Evolutionary conservation across 495 filamentous ascomycete genomes (phyloP).

Genomic region (Neurospora cerealis): DNA sequence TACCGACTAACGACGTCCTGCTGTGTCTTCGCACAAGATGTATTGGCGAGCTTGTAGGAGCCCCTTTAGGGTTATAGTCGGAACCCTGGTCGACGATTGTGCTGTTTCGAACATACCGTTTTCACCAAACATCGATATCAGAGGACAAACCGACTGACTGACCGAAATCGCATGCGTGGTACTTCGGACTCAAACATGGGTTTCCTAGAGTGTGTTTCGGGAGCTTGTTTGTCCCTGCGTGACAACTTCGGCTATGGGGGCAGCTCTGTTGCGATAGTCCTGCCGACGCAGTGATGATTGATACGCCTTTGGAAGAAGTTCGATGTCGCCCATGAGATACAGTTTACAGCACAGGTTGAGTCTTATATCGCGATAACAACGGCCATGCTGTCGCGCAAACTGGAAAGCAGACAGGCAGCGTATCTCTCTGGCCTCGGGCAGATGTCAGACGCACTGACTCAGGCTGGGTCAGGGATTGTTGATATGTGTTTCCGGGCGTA

Average conservation of each 20-base stretch:
- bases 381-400: neutral
- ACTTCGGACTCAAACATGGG: neutral
- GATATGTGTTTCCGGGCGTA: neutral
- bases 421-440: neutral
- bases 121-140: neutral
- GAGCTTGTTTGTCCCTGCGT: neutral
- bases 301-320: neutral
- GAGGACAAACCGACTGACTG: neutral
- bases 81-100: neutral
- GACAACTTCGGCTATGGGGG: neutral
- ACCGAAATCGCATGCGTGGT: neutral
- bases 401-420: neutral
- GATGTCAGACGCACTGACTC: neutral
- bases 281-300: neutral
- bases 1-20: neutral
- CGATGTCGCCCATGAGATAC: neutral
- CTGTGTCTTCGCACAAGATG: neutral
- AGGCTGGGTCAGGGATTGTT: neutral
- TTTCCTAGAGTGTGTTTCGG: neutral
- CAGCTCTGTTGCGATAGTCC: neutral
- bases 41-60: neutral
- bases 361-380: neutral
- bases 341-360: neutral
- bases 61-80: neutral
- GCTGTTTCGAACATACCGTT: neutral